Evolutionary conservation across 1,284 basidiomycete species (phyloP), one percentile per base, ranked within the genome.

Genomic region (Leccinum griseonigrum): DNA sequence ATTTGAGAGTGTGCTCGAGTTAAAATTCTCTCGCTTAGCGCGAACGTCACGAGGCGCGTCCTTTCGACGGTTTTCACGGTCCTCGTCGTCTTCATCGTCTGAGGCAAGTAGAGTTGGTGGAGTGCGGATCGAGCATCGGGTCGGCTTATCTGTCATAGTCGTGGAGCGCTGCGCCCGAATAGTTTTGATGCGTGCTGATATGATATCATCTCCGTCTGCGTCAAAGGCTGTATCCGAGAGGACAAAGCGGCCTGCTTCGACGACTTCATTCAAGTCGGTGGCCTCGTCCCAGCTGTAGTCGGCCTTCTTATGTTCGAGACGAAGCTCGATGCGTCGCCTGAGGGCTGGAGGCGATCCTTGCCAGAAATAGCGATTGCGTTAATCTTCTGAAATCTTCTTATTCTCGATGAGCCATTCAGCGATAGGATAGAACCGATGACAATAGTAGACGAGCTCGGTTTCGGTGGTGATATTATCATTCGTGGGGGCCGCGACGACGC

Each of bases 351-450:
- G 50, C 7, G 28, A 16, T 26, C 26, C 50, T 51, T 51, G 14
- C 26, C 26, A 51, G 14, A 51, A 16, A 22, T 40, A 55, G 22
- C 13, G 36, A 2, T 55, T n/a, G 7, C 36, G 18, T 4, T 67
- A 36, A 3, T 55, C 43, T 0, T 11, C 10, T 0, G 60, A 64
- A 0, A 67, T 36, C 31, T 67, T 67, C 0, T 59, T 55, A 13
- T 67, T 60, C 1, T 13, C 28, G n/a, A 65, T 48, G 5, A 67
- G 58, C 66, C 63, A 67, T 6, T 40, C 38, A 0, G 58, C 28
- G 2, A 67, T n/a, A 0, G 59, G 40, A 1, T n/a, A 8, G 34
- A 67, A 67, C 7, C 40, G 31, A 1, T 28, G 18, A 26, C 55
- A 60, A 26, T 62, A 63, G 8, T 62, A 51, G 3, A 63, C 29